Base-by-base conservation (phyloP, 169 alveolate genomes). In the Plasmodium coatneyi region DNA sequence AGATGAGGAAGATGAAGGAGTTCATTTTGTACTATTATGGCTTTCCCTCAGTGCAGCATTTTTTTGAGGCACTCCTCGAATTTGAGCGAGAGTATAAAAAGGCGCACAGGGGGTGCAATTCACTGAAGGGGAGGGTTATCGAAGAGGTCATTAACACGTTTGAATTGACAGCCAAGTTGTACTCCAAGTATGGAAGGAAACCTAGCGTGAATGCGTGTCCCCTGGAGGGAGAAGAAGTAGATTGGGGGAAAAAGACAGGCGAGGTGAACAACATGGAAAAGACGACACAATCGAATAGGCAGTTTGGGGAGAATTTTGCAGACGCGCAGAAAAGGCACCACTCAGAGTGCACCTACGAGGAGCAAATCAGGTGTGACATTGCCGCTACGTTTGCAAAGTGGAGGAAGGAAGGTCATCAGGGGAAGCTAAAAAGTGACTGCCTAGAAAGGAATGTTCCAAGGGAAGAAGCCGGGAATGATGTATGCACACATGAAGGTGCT, bases 1-100 rank as follows among this genome's bases (percentile, higher is more conserved):
- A 91, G 81, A 91, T 91, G 76, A 70, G 95, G 84, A 91, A 91
- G 66, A 22, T 91, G 34, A 91, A 91, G 25, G 95, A 91, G 46
- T 91, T 49, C 25, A 91, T 91, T n/a, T 54, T 91, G 56, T 46
- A 81, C 56, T 81, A 91, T 30, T 91, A 91, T 60, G 95, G 43
- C 5, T 91, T 91, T 52, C 36, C 56, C 34, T 71, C 92, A 80
- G 84, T 82, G 71, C 76, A 46, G 56, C 92, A 76, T 25, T 91
- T 91, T 71, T 91, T 81, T 91, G 95, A 91, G 56, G 22, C 84
- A 3, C 76, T 91, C 32, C 30, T 91, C 12, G 30, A 66, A 36
- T 91, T 81, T 70, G 80, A 80, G 25, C 22, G 76, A 19, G 84
- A 91, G 49, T 82, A 81, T 70, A 80, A 91, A 19, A 89, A 78